These are phyloP conservation scores for Vitis cinerea DNA, from an alignment of 164 flowering plant genomes.

Conservation along the genomic window DNA sequence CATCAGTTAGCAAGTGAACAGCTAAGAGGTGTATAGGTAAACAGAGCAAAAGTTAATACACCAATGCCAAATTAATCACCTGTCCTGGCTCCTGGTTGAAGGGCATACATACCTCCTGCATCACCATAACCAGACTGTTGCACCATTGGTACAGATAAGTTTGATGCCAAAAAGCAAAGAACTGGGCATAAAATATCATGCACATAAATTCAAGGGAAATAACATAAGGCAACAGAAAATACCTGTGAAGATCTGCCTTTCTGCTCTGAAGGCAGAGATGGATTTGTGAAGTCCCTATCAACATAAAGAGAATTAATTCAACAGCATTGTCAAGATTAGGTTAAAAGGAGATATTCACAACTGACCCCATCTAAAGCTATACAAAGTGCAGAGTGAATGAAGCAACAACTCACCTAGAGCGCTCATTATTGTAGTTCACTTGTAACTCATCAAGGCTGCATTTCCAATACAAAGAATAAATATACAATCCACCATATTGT, in stretches of 20 bases:
- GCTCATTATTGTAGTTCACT: conserved; percentile 95
- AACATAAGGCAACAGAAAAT: conserved; percentile 12
- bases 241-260: conserved; percentile 90
- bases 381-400: not conserved
- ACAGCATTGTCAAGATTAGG: not conserved
- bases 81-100: conserved; percentile 52
- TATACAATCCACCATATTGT: not conserved
- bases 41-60: not conserved
- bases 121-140: conserved; percentile 78
- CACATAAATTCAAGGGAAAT: not conserved
- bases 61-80: conserved; percentile 30
- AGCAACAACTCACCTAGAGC: conserved; percentile 66
- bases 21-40: conserved; percentile 1
- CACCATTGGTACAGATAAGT: conserved; percentile 11
- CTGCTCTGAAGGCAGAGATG: conserved; percentile 83
- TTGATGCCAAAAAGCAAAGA: not conserved
- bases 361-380: not conserved
- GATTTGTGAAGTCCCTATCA: conserved; percentile 83
- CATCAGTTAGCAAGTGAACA: conserved; percentile 15
- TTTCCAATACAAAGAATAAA: conserved; percentile 12
- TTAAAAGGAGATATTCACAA: not conserved
- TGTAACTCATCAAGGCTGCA: conserved; percentile 92
- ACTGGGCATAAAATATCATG: not conserved
- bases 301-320: not conserved
- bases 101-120: conserved; percentile 57